phyloP scores from a whole-genome alignment of 2,329 filamentous ascomycete genomes.

The Thermoascus crustaceus region DNA sequence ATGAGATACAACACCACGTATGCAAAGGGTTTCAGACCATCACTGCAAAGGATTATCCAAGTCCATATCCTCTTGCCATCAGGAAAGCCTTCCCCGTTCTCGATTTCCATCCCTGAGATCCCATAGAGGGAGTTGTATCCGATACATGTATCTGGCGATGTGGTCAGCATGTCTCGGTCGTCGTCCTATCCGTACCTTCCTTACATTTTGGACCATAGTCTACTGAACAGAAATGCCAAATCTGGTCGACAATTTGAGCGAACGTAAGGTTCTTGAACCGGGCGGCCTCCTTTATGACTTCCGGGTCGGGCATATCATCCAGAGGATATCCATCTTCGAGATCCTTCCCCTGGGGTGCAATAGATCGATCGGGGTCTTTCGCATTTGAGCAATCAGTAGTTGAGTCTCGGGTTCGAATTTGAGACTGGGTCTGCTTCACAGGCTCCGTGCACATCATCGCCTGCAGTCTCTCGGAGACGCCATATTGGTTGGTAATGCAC shows the following conservation, averaged over 20 bases:
- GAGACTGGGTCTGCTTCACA: constrained; percentile 15
- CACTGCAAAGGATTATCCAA: constrained; percentile 62
- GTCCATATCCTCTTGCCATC: constrained; percentile 55
- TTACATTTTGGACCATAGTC: constrained; percentile 59
- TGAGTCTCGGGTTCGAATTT: constrained; percentile 8
- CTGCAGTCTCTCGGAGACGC: constrained; percentile 58
- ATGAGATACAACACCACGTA: not conserved
- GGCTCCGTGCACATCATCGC: constrained; percentile 57
- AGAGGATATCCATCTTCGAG: constrained; percentile 23
- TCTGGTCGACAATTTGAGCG: constrained; percentile 56
- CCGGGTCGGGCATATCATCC: constrained; percentile 15
- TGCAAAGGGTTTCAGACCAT: constrained; percentile 41
- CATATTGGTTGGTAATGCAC: constrained; percentile 53
- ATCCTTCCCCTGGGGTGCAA: constrained; percentile 16
- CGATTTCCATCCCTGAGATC: constrained; percentile 39
- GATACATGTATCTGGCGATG: constrained; percentile 52
- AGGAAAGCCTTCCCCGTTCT: constrained; percentile 30
- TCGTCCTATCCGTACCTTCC: constrained; percentile 13
- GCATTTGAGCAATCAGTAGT: constrained; percentile 4
- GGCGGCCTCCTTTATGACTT: constrained; percentile 14
- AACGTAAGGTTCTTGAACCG: constrained; percentile 38
- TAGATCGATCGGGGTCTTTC: constrained; percentile 7
- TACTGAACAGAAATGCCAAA: constrained; percentile 69
- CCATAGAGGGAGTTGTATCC: constrained; percentile 56
- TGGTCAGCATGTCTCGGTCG: constrained; percentile 15